Evolutionary conservation across 2,329 filamentous ascomycete genomes (phyloP).

Genomic region (Phaeoacremonium minimum): DNA sequence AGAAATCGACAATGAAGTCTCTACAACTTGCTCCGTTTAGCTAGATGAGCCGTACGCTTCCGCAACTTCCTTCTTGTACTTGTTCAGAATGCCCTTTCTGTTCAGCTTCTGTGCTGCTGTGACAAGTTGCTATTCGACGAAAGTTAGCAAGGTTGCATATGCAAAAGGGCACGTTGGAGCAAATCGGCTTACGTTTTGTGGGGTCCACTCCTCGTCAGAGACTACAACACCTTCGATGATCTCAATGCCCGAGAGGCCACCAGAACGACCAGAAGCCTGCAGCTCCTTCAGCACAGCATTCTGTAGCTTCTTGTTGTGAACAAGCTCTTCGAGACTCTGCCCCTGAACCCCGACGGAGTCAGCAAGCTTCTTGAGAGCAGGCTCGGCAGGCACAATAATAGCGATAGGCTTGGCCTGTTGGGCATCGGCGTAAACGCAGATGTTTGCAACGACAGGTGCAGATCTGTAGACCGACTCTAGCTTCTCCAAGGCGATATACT

Average conservation of each 20-base stretch:
- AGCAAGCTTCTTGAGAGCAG: constrained; percentile 50
- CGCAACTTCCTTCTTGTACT: constrained; percentile 58
- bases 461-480: constrained; percentile 51
- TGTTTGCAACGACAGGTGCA: constrained; percentile 46
- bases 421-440: constrained; percentile 50
- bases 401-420: constrained; percentile 49
- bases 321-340: constrained; percentile 59
- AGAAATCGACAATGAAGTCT: background rate
- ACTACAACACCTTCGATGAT: constrained; percentile 68
- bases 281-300: constrained; percentile 60
- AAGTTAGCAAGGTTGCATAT: too few species aligned
- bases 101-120: constrained; percentile 72
- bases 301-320: constrained; percentile 63
- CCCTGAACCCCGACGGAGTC: constrained; percentile 38
- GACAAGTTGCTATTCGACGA: constrained; percentile 62
- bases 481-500: constrained; percentile 81
- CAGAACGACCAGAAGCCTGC: constrained; percentile 55
- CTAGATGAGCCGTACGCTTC: constrained; percentile 47
- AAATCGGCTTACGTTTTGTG: constrained; percentile 63
- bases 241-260: constrained; percentile 62
- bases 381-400: constrained; percentile 53
- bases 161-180: too few species aligned
- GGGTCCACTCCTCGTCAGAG: constrained; percentile 71
- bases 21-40: constrained; percentile 2
- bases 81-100: constrained; percentile 60